A percentile compares a stretch with the other conserved stretches of the same genome.
Evolutionary conservation across 768 basidiomycete species (phyloP).

Genomic region (Dacryopinax spathularia): DNA sequence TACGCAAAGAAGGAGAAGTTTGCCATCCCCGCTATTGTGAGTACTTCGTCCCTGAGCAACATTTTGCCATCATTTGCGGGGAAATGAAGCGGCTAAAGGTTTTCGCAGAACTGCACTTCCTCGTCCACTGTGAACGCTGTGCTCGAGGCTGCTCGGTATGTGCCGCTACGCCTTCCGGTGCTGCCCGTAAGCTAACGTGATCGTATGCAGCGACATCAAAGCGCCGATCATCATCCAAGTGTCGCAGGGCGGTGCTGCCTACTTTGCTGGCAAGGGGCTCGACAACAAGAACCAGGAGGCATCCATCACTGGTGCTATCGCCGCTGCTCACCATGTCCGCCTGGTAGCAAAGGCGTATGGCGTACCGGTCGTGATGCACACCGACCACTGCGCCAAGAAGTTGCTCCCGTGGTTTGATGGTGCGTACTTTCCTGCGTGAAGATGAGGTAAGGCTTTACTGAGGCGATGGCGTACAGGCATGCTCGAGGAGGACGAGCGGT

Average conservation of each 20-base stretch:
- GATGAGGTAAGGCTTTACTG: background rate
- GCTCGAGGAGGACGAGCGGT: conserved; percentile 89
- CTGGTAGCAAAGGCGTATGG: conserved; percentile 80
- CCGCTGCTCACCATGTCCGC: conserved; percentile 85
- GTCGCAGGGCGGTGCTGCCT: conserved; percentile 92
- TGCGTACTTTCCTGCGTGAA: background rate
- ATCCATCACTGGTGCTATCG: conserved; percentile 80
- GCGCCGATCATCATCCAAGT: conserved; percentile 95
- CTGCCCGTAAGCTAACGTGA: background rate
- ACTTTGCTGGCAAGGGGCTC: conserved; percentile 93
- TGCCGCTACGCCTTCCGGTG: background rate
- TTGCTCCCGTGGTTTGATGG: conserved; percentile 97
- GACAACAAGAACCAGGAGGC: conserved; percentile 91
- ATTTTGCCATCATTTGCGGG: conserved; percentile 3
- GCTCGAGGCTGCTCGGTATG: conserved; percentile 84
- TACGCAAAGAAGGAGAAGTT: conserved; percentile 86
- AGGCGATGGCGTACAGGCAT: conserved; percentile 34
- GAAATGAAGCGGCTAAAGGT: background rate
- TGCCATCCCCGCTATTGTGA: conserved; percentile 48
- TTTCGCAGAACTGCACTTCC: conserved; percentile 77
- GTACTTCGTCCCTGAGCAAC: conserved; percentile 19
- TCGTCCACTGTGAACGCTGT: conserved; percentile 89
- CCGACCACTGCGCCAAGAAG: conserved; percentile 96
- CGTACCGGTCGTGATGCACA: conserved; percentile 95
- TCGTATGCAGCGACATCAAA: conserved; percentile 62